Evolutionary conservation across 768 basidiomycete genomes (phyloP).

Genomic region (Boletus insuetus): DNA sequence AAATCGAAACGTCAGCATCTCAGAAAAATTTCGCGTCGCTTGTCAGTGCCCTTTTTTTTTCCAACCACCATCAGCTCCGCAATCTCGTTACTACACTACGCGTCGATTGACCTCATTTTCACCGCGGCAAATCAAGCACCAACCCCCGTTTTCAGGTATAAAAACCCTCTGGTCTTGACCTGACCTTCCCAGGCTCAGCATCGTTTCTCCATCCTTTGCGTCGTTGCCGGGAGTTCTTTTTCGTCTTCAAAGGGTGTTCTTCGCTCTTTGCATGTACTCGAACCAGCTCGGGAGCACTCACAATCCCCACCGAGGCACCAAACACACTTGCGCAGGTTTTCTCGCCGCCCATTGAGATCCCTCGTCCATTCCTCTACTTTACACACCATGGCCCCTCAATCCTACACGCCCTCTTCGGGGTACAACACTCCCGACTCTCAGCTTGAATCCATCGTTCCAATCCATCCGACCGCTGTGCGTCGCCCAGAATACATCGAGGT

Average conservation of each 20-base stretch:
- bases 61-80: constrained; percentile 7
- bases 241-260: constrained; percentile 28
- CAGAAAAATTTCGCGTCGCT: constrained; percentile 8
- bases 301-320: constrained; percentile 84
- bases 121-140: background rate
- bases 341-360: constrained; percentile 45
- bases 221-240: constrained; percentile 1
- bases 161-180: constrained; percentile 9
- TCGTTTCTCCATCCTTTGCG: background rate
- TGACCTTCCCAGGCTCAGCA: background rate
- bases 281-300: constrained; percentile 90
- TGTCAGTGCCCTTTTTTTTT: constrained; percentile 23
- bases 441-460: constrained; percentile 62
- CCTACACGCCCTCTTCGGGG: constrained; percentile 51
- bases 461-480: constrained; percentile 86
- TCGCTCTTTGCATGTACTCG: constrained; percentile 83
- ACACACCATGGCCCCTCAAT: constrained; percentile 48
- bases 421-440: constrained; percentile 71
- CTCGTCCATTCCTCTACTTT: constrained; percentile 27
- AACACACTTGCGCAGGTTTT: constrained; percentile 75
- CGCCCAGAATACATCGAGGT: constrained; percentile 75
- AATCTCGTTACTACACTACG: background rate
- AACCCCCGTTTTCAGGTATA: constrained; percentile 30
- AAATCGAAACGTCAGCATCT: constrained; percentile 4
- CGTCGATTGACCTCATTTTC: background rate